Evolutionary conservation across 2,329 filamentous ascomycete species (phyloP), one percentile per base, ranked within the genome.

Genomic region (Fusarium equiseti): DNA sequence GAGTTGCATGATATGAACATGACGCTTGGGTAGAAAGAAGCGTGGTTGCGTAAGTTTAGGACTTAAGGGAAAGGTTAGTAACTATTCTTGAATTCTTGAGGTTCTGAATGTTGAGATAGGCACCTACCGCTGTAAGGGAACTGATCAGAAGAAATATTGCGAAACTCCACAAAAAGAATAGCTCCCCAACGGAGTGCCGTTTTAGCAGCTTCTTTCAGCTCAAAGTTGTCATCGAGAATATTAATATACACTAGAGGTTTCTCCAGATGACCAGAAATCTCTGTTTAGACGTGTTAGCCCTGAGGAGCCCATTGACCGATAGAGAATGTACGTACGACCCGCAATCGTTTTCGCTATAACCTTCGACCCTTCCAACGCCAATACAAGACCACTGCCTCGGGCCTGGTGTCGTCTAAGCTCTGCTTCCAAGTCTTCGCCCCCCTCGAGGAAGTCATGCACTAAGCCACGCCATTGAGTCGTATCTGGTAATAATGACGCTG

Each of bases 291-390:
- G 4, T 9, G 7, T 32, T 32, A 32, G 15, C 31, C 3, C 31
- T 32, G 13, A 2, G 1, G 8, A 4, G 4, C 7, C 15, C 1
- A 8, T 13, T 22, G 6, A 15, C 3, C 4, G 20, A 31, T 3
- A 46, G 4, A 18, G 7, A 15, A n/a, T 16, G n/a, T 48, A 48
- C 45, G 5, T 7, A 48, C 45, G 6, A 13, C 20, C 6, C 3
- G 45, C 26, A 11, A 48, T 5, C 3, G 6, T n/a, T n/a, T 8
- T 31, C 3, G 11, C 18, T 7, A 48, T 22, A n/a, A 15, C 20
- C 26, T 29, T 29, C 0, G 24, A 15, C 12, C 45, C 45, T 20
- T 48, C 18, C 7, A 48, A 20, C 8, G 26, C 18, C 16, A 48
- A 48, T 10, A 20, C 6, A 20, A 48, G 45, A 20, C 45, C 45